phyloP scores from a whole-genome alignment of 1,139 yeast species.

The Kodamaea sp. region DNA sequence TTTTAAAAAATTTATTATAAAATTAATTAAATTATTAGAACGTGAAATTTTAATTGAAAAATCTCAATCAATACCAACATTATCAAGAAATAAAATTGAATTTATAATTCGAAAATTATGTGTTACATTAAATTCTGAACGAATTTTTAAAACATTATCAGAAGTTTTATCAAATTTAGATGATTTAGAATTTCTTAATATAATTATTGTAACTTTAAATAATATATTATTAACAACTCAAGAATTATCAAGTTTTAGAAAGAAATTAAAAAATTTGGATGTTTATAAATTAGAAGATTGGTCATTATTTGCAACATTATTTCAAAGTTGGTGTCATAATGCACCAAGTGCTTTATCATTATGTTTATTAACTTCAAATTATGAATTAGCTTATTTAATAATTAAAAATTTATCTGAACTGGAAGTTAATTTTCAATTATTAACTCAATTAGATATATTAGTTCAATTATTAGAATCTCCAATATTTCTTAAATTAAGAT shows the following conservation, averaged over 20 bases:
- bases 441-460: slow-evolving; percentile 75
- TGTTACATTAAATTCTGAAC: slow-evolving; percentile 73
- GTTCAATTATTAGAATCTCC: slow-evolving; percentile 81
- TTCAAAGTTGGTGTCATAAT: slow-evolving; percentile 90
- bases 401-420: slow-evolving; percentile 71
- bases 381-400: slow-evolving; percentile 80
- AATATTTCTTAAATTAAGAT: slow-evolving; percentile 79
- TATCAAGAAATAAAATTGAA: slow-evolving; percentile 71
- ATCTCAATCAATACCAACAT: slow-evolving; percentile 7
- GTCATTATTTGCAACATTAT: slow-evolving; percentile 69
- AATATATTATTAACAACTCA: slow-evolving; percentile 87
- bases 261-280: slow-evolving; percentile 53
- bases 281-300: slow-evolving; percentile 57
- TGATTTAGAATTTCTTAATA: slow-evolving; percentile 66
- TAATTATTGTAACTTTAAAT: slow-evolving; percentile 83
- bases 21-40: slow-evolving; percentile 66
- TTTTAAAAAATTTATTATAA: slow-evolving; percentile 71
- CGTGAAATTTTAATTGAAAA: slow-evolving; percentile 32
- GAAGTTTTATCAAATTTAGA: slow-evolving; percentile 59
- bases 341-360: slow-evolving; percentile 85
- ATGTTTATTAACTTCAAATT: slow-evolving; percentile 83
- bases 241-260: slow-evolving; percentile 69
- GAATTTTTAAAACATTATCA: slow-evolving; percentile 78
- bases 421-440: slow-evolving; percentile 66
- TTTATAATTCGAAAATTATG: slow-evolving; percentile 83